A percentile compares a stretch with the other conserved stretches of the same genome.
Evolutionary conservation across 345 rosid genomes (phyloP).

Genomic region (Citrus australasica): DNA sequence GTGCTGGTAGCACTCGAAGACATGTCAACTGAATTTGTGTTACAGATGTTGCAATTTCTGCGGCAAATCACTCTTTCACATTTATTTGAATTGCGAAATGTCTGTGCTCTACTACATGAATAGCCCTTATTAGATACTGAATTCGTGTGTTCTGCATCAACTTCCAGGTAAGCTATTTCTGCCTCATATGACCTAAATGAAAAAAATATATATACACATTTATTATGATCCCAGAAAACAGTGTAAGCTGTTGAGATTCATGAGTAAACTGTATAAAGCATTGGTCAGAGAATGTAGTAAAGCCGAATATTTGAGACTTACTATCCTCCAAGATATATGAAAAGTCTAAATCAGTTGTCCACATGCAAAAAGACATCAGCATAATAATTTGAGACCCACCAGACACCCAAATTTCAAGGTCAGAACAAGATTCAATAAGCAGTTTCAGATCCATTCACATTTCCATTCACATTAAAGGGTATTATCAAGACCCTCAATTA

Average conservation of each 20-base stretch:
- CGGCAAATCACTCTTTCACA: slow-evolving; percentile 64
- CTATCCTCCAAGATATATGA: neutral
- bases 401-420: neutral
- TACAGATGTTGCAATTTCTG: slow-evolving; percentile 62
- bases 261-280: neutral
- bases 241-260: neutral
- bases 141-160: slow-evolving; percentile 43
- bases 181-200: slow-evolving; percentile 72
- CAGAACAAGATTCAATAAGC: neutral
- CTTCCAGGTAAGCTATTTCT: slow-evolving; percentile 68
- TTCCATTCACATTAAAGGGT: neutral
- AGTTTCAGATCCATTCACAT: neutral
- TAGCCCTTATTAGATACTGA: slow-evolving; percentile 27
- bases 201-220: neutral
- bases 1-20: slow-evolving; percentile 12
- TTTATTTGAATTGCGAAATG: slow-evolving; percentile 36
- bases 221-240: neutral
- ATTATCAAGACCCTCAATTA: neutral
- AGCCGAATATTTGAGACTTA: neutral
- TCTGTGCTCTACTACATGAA: slow-evolving; percentile 28
- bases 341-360: neutral
- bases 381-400: neutral
- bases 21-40: slow-evolving; percentile 28
- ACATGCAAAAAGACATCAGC: neutral
- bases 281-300: neutral